These are phyloP conservation scores for Teunomyces aglyptinius DNA, from an alignment of 805 yeast species.

Conservation along the genomic window DNA sequence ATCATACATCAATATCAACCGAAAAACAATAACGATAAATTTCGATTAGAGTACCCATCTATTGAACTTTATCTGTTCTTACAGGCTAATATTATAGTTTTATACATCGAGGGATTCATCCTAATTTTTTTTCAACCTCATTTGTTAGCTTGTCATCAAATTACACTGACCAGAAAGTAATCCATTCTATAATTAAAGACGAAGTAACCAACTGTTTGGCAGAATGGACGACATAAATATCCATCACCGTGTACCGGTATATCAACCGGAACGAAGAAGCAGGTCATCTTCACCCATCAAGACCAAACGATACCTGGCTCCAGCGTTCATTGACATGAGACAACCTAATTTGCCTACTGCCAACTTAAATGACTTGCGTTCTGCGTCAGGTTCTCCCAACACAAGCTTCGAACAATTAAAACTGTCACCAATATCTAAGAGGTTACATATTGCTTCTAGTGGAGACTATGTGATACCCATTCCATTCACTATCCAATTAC, in stretches of 20 bases:
- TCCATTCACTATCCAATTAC: conserved; percentile 40
- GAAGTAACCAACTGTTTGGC: too few species aligned
- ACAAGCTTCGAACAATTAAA: conserved; percentile 20
- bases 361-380: conserved; percentile 22
- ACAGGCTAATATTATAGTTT: not conserved
- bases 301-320: conserved; percentile 24
- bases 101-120: not conserved
- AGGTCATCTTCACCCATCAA: conserved; percentile 37
- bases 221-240: conserved; percentile 10
- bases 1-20: not conserved
- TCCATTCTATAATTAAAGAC: too few species aligned
- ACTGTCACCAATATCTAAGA: conserved; percentile 32
- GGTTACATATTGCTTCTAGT: conserved; percentile 30
- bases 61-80: not conserved
- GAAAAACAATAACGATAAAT: not conserved
- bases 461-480: conserved; percentile 39
- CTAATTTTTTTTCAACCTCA: not conserved
- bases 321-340: conserved; percentile 19
- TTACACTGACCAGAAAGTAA: not conserved
- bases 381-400: conserved; percentile 14
- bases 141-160: too few species aligned
- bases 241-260: conserved; percentile 4
- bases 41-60: not conserved
- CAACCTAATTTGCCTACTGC: conserved; percentile 18
- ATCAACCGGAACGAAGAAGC: conserved; percentile 22